Conservation (phyloP, 169 alveolate species). For the Cystoisospora suis region DNA sequence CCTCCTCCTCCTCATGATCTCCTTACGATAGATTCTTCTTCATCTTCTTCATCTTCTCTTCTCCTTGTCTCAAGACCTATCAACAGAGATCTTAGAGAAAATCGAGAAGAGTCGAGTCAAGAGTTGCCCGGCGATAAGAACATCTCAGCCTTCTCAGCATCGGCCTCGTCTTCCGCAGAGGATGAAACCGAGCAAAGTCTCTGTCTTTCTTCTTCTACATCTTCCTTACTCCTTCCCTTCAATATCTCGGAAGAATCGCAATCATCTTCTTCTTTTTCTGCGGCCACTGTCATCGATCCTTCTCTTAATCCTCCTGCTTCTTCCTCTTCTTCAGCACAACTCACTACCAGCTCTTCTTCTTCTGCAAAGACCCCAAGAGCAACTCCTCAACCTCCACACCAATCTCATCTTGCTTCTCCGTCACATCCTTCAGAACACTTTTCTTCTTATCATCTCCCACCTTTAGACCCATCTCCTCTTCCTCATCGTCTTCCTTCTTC, state of each 20-base stretch:
- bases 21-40: not conserved
- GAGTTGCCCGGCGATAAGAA: too few relatives aligned
- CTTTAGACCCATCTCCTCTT: not conserved
- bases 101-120: too few relatives aligned
- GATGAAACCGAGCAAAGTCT: too few relatives aligned
- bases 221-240: not conserved
- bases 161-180: too few relatives aligned
- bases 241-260: not conserved
- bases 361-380: not conserved
- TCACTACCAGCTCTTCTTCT: not conserved
- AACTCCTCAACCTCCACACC: not conserved
- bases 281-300: not conserved
- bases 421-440: too few relatives aligned
- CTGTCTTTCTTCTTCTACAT: not conserved
- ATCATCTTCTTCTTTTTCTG: not conserved
- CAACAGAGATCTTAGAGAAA: too few relatives aligned
- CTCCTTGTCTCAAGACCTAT: not conserved
- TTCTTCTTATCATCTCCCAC: too few relatives aligned
- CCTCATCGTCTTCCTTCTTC: not conserved
- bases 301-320: not conserved
- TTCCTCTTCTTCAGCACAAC: not conserved
- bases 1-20: not conserved
- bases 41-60: not conserved
- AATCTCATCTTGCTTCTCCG: not conserved
- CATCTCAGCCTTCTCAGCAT: too few relatives aligned